These are phyloP conservation scores for Melastoma malabathricum DNA, from an alignment of 345 rosid species.

Conservation along the genomic window DNA sequence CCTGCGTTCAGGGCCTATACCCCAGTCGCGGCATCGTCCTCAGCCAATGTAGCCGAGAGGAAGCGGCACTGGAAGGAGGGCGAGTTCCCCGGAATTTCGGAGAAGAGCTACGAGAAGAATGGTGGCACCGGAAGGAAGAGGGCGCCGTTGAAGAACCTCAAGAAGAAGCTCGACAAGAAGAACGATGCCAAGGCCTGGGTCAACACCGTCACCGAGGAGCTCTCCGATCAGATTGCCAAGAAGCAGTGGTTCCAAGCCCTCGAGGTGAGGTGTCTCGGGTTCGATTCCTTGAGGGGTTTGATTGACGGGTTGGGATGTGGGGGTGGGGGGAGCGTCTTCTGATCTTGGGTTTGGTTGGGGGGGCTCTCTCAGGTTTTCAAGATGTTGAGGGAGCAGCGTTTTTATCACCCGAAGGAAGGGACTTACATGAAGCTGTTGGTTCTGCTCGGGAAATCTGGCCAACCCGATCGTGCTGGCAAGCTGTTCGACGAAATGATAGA, in stretches of 20 bases:
- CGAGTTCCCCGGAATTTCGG: slow-evolving; percentile 59
- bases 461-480: slow-evolving; percentile 47
- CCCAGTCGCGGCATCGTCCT: slow-evolving; percentile 15
- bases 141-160: slow-evolving; percentile 50
- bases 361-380: slow-evolving; percentile 36
- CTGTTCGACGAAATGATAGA: slow-evolving; percentile 68
- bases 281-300: neutral
- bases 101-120: slow-evolving; percentile 10
- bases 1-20: slow-evolving; percentile 4
- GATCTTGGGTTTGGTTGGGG: neutral
- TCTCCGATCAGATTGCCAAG: slow-evolving; percentile 58
- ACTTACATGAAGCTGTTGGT: slow-evolving; percentile 74
- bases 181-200: slow-evolving; percentile 62
- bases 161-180: slow-evolving; percentile 62
- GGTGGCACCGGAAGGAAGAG: slow-evolving; percentile 15
- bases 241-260: slow-evolving; percentile 79
- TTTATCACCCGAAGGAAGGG: slow-evolving; percentile 68
- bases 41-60: slow-evolving; percentile 19
- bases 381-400: slow-evolving; percentile 60
- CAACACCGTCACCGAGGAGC: slow-evolving; percentile 62
- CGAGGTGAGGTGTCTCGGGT: slow-evolving; percentile 23
- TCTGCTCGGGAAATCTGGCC: slow-evolving; percentile 59
- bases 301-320: neutral
- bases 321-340: neutral
- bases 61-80: slow-evolving; percentile 72